A percentile compares a stretch with the other conserved stretches of the same genome.
Conservation (phyloP, 179 eudicot genomes). For the Monotropa hypopitys region DNA sequence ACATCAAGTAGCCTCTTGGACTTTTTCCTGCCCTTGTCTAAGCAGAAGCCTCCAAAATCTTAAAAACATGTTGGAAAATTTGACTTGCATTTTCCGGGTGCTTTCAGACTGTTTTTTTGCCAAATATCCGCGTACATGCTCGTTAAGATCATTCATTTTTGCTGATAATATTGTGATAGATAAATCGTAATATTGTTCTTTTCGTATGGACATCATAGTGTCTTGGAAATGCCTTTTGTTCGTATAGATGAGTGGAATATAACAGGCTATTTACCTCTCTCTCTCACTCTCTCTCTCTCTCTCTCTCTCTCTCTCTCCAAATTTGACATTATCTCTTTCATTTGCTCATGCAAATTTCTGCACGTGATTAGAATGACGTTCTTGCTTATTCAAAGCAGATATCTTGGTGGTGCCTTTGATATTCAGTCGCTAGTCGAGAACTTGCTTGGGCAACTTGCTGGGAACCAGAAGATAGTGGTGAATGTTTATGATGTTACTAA, state of each 20-base stretch:
- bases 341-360: not conserved
- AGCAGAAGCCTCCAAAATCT: not conserved
- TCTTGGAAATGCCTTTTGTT: not conserved
- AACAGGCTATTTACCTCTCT: not conserved
- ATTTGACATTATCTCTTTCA: not conserved
- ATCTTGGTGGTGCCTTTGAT: slow-evolving; percentile 69
- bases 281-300: not conserved
- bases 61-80: not conserved
- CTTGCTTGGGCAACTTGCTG: slow-evolving; percentile 56
- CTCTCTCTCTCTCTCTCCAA: not conserved
- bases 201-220: not conserved
- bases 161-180: not conserved
- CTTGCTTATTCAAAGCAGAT: slow-evolving; percentile 24
- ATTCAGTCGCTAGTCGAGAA: slow-evolving; percentile 63
- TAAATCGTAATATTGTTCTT: not conserved
- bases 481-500: slow-evolving; percentile 57
- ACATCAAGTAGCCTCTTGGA: not conserved
- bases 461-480: slow-evolving; percentile 43
- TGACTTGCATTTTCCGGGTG: not conserved
- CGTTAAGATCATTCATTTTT: not conserved
- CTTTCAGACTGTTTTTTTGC: not conserved
- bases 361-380: not conserved
- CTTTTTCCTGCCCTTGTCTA: not conserved
- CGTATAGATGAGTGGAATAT: not conserved
- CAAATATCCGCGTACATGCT: not conserved